A percentile compares a stretch with the other conserved stretches of the same genome.
phyloP scores from a whole-genome alignment of 129 eudicot species.

The Flaveria robusta region DNA sequence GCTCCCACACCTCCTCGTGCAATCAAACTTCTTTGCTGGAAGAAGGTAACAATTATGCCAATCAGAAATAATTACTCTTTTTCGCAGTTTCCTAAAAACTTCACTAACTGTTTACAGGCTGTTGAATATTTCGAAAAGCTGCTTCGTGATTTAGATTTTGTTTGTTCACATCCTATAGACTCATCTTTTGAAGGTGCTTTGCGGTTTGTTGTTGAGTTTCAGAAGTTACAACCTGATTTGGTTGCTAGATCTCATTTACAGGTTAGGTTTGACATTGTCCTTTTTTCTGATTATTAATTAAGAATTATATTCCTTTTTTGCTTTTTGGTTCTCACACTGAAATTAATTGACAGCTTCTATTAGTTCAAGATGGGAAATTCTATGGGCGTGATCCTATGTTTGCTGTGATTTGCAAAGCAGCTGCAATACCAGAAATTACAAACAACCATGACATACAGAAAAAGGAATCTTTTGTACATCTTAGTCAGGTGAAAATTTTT shows the following conservation, averaged over 20 bases:
- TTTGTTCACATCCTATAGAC: constrained; percentile 77
- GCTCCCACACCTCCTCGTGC: constrained; percentile 99
- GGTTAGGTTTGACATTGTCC: constrained; percentile 43
- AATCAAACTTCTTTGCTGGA: constrained; percentile 79
- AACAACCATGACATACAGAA: constrained; percentile 72
- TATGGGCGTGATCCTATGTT: constrained; percentile 83
- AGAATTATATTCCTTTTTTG: not conserved
- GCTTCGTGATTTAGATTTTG: constrained; percentile 75
- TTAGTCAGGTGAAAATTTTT: constrained; percentile 67
- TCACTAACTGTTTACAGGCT: constrained; percentile 53
- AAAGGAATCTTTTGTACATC: constrained; percentile 66
- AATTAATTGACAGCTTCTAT: constrained; percentile 68
- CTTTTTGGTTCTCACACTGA: constrained; percentile 23
- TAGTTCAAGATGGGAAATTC: constrained; percentile 95
- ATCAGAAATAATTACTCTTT: not conserved
- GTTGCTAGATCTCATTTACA: constrained; percentile 94
- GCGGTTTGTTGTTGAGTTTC: constrained; percentile 75
- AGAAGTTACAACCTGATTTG: constrained; percentile 83
- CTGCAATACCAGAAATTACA: constrained; percentile 65
- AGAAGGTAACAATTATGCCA: constrained; percentile 48
- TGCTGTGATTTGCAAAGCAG: constrained; percentile 75
- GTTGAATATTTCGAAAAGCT: constrained; percentile 84
- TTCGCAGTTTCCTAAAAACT: not conserved
- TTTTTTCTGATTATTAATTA: not conserved
- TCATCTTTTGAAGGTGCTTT: constrained; percentile 62